Percentiles rank a stretch among this genome's conserved stretches.
Evolutionary conservation across 2,329 filamentous ascomycete genomes (phyloP).

Genomic region (Ophiostoma novo-ulmi): DNA sequence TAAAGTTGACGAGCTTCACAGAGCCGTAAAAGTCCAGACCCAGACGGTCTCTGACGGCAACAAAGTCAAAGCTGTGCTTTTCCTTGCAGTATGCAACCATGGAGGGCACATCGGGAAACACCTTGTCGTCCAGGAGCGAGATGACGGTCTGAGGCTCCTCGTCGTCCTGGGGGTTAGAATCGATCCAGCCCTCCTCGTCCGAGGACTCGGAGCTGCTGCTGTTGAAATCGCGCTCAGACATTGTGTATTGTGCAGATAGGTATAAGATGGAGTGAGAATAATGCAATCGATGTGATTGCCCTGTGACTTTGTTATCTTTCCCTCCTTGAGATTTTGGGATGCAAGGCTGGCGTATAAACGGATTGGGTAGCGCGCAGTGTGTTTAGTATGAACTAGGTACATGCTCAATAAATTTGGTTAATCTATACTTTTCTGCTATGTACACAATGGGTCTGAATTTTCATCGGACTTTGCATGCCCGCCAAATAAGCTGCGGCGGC

Average conservation of each 20-base stretch:
- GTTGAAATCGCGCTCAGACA: constrained; percentile 22
- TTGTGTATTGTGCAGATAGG: not conserved
- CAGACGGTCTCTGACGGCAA: constrained; percentile 51
- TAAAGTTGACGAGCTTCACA: constrained; percentile 70
- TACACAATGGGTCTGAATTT: constrained; percentile 20
- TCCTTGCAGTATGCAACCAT: constrained; percentile 68
- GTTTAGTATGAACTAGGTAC: not conserved
- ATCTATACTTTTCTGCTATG: not conserved
- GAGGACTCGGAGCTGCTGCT: constrained; percentile 36
- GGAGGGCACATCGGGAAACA: constrained; percentile 57
- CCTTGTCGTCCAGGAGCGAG: constrained; percentile 62
- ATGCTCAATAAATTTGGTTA: not conserved
- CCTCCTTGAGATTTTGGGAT: not conserved
- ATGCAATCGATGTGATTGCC: not conserved
- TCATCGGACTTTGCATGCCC: constrained; percentile 15
- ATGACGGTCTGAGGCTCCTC: constrained; percentile 56
- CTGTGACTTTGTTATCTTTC: constrained; percentile 4
- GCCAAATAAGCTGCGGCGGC: constrained; percentile 11
- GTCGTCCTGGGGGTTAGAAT: constrained; percentile 49
- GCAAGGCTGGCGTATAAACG: not conserved
- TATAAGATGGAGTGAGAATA: not conserved
- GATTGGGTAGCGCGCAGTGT: not conserved
- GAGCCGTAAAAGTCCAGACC: constrained; percentile 67
- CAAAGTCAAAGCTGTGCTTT: constrained; percentile 62
- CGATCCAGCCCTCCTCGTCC: constrained; percentile 36